These are phyloP conservation scores for Taiozyma onychis DNA, from an alignment of 1,139 yeast genomes.

Conservation along the genomic window DNA sequence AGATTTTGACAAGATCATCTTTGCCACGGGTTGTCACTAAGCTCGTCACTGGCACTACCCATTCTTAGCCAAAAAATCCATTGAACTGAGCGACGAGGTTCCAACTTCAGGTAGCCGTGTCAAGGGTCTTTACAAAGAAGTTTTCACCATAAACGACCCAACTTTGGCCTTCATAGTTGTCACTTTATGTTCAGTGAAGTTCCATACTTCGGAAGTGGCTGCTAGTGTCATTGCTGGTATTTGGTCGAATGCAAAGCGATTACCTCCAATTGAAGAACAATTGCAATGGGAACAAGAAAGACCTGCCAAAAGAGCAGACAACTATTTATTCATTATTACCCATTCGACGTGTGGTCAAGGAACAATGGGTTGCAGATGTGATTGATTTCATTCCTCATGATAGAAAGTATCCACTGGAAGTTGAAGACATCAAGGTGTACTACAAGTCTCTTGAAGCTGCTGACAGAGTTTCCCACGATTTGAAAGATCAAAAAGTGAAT, in stretches of 20 bases:
- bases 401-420: slow-evolving; percentile 26
- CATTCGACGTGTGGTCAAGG: slow-evolving; percentile 22
- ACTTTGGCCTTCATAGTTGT: slow-evolving; percentile 51
- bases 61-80: slow-evolving; percentile 23
- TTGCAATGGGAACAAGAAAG: slow-evolving; percentile 16
- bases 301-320: slow-evolving; percentile 17
- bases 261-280: slow-evolving; percentile 36
- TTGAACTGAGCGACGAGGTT: slow-evolving; percentile 25
- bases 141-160: slow-evolving; percentile 46
- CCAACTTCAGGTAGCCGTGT: slow-evolving; percentile 41
- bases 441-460: slow-evolving; percentile 19
- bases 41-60: slow-evolving; percentile 37
- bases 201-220: slow-evolving; percentile 41
- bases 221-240: slow-evolving; percentile 53
- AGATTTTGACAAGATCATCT: slow-evolving; percentile 32
- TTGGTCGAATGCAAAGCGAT: slow-evolving; percentile 40
- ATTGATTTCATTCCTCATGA: slow-evolving; percentile 25
- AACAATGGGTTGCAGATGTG: slow-evolving; percentile 24
- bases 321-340: slow-evolving; percentile 29
- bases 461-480: slow-evolving; percentile 22
- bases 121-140: slow-evolving; percentile 46
- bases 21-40: slow-evolving; percentile 41
- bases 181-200: slow-evolving; percentile 51
- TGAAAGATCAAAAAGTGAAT: slow-evolving; percentile 10
- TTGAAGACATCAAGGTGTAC: slow-evolving; percentile 19